Percentiles rank a stretch among this genome's conserved stretches.
phyloP scores from a whole-genome alignment of 78 protist genomes.

The Dictyostelium purpureum region DNA sequence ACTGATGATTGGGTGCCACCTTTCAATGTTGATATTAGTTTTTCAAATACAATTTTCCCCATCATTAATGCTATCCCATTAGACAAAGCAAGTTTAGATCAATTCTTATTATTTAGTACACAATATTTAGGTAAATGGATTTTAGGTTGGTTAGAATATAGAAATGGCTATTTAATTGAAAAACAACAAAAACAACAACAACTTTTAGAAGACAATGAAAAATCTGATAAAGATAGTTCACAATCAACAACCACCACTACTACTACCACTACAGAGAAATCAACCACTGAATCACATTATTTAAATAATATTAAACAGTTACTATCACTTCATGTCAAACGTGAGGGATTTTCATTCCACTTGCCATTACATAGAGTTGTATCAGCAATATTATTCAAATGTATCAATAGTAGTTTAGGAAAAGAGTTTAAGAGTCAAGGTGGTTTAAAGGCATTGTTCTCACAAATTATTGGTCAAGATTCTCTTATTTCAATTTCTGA shows the following conservation, averaged over 20 bases:
- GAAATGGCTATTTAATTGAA: not conserved
- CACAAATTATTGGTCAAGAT: constrained; percentile 20
- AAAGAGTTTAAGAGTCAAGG: constrained; percentile 6
- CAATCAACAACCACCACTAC: not conserved
- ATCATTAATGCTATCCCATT: constrained; percentile 5
- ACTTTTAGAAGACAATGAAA: not conserved
- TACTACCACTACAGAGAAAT: not conserved
- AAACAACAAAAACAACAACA: constrained; percentile 1
- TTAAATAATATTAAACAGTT: constrained; percentile 7
- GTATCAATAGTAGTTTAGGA: not conserved
- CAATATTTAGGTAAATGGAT: constrained; percentile 67
- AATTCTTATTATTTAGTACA: not conserved
- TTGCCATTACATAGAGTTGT: constrained; percentile 42
- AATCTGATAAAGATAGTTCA: not conserved
- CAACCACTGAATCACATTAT: not conserved
- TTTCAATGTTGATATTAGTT: constrained; percentile 45
- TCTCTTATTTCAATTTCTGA: constrained; percentile 17
- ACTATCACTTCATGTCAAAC: not conserved
- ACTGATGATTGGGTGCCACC: constrained; percentile 43
- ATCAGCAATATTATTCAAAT: constrained; percentile 3
- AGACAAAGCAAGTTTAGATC: not conserved
- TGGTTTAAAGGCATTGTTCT: constrained; percentile 3
- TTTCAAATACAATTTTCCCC: constrained; percentile 18
- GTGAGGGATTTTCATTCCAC: constrained; percentile 66
- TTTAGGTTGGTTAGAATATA: constrained; percentile 56